Conservation (phyloP, 495 filamentous ascomycete genomes). For the Aspergillus funiculosus region DNA sequence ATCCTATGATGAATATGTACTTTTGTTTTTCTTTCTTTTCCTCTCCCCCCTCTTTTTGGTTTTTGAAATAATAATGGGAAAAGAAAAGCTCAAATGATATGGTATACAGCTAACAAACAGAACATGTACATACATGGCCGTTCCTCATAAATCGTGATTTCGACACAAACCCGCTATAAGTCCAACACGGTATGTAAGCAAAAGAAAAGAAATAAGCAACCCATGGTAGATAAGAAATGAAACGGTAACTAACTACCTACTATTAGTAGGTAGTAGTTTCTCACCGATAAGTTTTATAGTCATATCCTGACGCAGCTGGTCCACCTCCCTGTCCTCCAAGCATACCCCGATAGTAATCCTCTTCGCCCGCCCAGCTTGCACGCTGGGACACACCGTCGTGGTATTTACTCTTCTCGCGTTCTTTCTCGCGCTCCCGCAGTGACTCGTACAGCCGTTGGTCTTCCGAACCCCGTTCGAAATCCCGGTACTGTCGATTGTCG, state of each 20-base stretch:
- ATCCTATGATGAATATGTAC: neutral
- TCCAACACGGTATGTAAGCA: slow-evolving; percentile 1
- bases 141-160: slow-evolving; percentile 10
- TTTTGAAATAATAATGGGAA: neutral
- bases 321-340: slow-evolving; percentile 33
- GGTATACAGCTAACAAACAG: slow-evolving; percentile 4
- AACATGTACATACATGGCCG: slow-evolving; percentile 10
- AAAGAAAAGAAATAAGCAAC: slow-evolving; percentile 3
- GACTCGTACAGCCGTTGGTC: slow-evolving; percentile 25
- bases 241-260: slow-evolving; percentile 7
- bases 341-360: slow-evolving; percentile 40
- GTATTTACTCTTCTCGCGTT: slow-evolving; percentile 27
- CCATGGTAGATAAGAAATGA: slow-evolving; percentile 5
- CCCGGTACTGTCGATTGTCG: slow-evolving; percentile 27
- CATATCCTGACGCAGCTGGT: slow-evolving; percentile 23
- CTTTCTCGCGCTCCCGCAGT: slow-evolving; percentile 26
- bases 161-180: slow-evolving; percentile 6
- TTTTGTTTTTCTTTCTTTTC: neutral
- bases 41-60: neutral
- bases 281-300: slow-evolving; percentile 32
- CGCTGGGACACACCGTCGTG: slow-evolving; percentile 20
- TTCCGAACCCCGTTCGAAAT: slow-evolving; percentile 23
- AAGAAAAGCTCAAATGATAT: neutral
- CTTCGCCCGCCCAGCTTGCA: slow-evolving; percentile 27
- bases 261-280: neutral